Evolutionary conservation across 2,329 filamentous ascomycete species (phyloP), one percentile per base, ranked within the genome.

Genomic region (Fusarium armeniacum): DNA sequence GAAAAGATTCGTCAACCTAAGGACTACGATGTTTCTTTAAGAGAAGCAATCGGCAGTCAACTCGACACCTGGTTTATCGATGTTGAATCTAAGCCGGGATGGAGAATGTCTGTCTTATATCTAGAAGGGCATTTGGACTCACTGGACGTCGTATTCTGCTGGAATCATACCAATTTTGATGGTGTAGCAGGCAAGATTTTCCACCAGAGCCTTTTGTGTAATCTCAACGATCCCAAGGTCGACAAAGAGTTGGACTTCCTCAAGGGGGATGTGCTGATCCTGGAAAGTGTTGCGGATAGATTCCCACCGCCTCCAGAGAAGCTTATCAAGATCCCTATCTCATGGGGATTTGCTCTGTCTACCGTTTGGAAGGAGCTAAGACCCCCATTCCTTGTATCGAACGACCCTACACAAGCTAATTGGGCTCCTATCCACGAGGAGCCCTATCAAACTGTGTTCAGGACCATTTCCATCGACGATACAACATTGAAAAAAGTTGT

Each of bases 131-230:
- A 26, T 6, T 16, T 44, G 22, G 22, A 45, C 20, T 62, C 58
- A 7, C 40, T 77, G 6, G 74, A 79, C n/a, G 60, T 74, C 16
- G 28, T 78, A 13, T 73, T 78, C 43, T 62, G 63, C 12, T 76
- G 68, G 55, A 75, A 74, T 32, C 78, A 79, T 52, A 54, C 72
- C 26, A 65, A 64, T 8, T 63, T 58, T 5, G 78, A 79, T 40
- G 78, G 76, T 1, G 76, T 70, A n/a, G 67, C 76, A 22, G 75
- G 69, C 41, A 78, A 76, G 53, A 69, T 78, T 6, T 76, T 79
- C n/a, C 77, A 79, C 41, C 51, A 72, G 47, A 73, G 67, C 18
- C 50, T 79, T 10, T 47, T 78, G 6, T 60, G 64, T 9, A 70
- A 73, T 33, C 76, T 79, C 44, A 75, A 77, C 33, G 32, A 56